Evolutionary conservation across 495 filamentous ascomycete genomes (phyloP).

Genomic region (Coniosporium apollinis): DNA sequence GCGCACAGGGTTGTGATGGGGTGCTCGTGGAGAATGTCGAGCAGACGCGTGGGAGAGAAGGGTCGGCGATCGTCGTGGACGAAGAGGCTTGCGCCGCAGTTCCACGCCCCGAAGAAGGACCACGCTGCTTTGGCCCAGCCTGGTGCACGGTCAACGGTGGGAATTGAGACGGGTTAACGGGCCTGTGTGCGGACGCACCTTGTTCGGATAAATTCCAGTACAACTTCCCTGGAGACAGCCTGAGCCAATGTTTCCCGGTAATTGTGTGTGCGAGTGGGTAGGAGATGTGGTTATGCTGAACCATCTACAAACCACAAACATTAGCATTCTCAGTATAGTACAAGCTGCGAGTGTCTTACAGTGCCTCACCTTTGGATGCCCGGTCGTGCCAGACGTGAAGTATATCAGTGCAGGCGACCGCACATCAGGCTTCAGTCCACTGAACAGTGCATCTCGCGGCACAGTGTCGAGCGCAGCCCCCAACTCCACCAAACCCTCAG

Average conservation of each 20-base stretch:
- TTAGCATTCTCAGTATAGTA: too few relatives aligned
- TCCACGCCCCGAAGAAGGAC: conserved; percentile 13
- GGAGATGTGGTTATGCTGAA: conserved; percentile 9
- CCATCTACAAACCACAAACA: too few relatives aligned
- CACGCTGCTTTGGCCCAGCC: conserved; percentile 14
- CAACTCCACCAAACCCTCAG: conserved; percentile 1
- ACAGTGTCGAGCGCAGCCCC: background rate
- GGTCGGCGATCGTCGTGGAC: conserved; percentile 9
- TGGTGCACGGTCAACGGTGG: background rate
- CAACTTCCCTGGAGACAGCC: conserved; percentile 4
- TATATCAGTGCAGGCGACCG: conserved; percentile 8
- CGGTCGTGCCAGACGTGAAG: conserved; percentile 12
- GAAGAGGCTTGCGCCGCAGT: conserved; percentile 11
- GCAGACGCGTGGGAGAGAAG: conserved; percentile 1
- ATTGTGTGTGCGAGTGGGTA: conserved; percentile 10
- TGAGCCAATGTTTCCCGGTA: conserved; percentile 12
- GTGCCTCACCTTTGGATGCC: conserved; percentile 4
- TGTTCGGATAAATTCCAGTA: conserved; percentile 12
- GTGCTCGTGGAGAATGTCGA: conserved; percentile 8
- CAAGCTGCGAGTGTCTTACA: too few relatives aligned
- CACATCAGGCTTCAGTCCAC: conserved; percentile 3
- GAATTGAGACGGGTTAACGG: background rate
- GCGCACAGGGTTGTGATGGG: conserved; percentile 13
- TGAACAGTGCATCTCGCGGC: conserved; percentile 5
- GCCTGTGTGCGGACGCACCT: conserved; percentile 1